These are phyloP conservation scores for Fusarium begoniae DNA, from an alignment of 2,329 filamentous ascomycete species.

Conservation along the genomic window DNA sequence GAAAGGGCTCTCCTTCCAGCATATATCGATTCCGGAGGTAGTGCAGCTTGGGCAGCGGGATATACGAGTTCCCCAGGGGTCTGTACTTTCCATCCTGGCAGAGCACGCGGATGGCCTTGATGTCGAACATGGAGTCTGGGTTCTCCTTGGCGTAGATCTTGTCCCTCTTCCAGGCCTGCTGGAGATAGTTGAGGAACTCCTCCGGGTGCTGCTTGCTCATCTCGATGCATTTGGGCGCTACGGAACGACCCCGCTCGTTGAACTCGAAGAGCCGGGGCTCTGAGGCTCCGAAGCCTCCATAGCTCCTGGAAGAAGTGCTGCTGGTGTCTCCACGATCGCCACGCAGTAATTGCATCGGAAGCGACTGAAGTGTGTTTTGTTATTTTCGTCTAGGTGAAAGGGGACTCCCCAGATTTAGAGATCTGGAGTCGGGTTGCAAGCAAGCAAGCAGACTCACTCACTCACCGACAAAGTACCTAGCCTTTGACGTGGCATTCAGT, in stretches of 20 bases:
- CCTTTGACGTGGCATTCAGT: conserved; percentile 37
- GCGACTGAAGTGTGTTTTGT: conserved; percentile 28
- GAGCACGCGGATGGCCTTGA: conserved; percentile 30
- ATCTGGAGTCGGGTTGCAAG: conserved; percentile 23
- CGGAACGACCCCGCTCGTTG: conserved; percentile 33
- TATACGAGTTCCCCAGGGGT: conserved; percentile 31
- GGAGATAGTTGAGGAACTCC: conserved; percentile 35
- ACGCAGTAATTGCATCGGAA: conserved; percentile 38
- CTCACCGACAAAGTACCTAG: conserved; percentile 34
- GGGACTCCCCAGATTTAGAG: conserved; percentile 26
- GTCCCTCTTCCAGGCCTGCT: conserved; percentile 36
- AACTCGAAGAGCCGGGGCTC: conserved; percentile 38
- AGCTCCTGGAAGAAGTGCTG: conserved; percentile 35
- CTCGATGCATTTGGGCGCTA: conserved; percentile 32
- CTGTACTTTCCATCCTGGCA: conserved; percentile 31
- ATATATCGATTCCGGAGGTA: conserved; percentile 39
- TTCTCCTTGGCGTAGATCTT: conserved; percentile 36
- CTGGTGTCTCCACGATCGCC: conserved; percentile 39
- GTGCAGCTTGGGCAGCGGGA: conserved; percentile 38
- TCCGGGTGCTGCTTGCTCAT: conserved; percentile 34
- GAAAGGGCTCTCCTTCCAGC: conserved; percentile 36
- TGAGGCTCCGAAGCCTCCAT: conserved; percentile 33
- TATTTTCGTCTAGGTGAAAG: not conserved
- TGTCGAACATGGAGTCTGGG: conserved; percentile 32
- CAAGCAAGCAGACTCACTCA: conserved; percentile 22